Conservation (phyloP, 2,329 filamentous ascomycete genomes). For the Fusarium vanettenii region DNA sequence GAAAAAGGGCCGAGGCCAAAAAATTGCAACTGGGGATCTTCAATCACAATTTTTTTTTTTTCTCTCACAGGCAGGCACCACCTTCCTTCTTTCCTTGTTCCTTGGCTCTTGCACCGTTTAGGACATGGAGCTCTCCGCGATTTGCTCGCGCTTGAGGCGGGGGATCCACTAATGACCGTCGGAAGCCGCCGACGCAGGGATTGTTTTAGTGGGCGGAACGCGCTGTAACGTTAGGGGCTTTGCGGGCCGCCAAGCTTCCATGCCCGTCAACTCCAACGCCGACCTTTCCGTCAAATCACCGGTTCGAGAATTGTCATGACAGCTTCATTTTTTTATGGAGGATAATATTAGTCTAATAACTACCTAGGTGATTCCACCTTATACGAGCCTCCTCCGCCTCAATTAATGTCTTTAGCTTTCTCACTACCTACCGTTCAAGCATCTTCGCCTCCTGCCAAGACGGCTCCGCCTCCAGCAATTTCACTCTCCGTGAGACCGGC, state of each 20-base stretch:
- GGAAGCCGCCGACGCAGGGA: constrained; percentile 38
- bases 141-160: constrained; percentile 13
- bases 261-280: neutral
- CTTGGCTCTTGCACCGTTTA: constrained; percentile 27
- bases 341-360: neutral
- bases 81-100: constrained; percentile 27
- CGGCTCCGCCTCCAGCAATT: neutral
- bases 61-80: neutral
- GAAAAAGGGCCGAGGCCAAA: constrained; percentile 26
- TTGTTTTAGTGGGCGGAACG: constrained; percentile 6
- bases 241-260: too few species aligned
- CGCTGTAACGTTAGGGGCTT: constrained; percentile 8
- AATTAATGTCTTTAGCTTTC: neutral
- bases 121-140: constrained; percentile 22
- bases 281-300: neutral
- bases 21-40: constrained; percentile 31
- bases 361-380: too few species aligned
- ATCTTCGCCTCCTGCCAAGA: neutral
- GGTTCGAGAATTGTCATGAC: neutral
- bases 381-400: neutral
- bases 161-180: constrained; percentile 32
- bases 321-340: neutral
- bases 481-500: neutral
- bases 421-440: neutral
- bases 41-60: constrained; percentile 41